phyloP scores from a whole-genome alignment of 768 basidiomycete species.

The Collybia mongolica region DNA sequence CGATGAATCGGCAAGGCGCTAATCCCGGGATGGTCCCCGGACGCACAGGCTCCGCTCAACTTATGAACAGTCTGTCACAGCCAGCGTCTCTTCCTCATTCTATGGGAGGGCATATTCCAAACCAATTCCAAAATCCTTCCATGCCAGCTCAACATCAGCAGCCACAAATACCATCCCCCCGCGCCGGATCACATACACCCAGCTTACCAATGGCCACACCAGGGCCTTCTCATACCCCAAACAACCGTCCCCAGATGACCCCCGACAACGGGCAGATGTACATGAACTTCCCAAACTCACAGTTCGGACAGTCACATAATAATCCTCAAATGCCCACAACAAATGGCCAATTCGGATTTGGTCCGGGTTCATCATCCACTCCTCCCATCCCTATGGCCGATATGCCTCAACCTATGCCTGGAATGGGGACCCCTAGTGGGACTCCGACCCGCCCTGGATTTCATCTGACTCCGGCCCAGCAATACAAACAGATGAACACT shows the following conservation, averaged over 20 bases:
- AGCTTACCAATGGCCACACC: slow-evolving; percentile 36
- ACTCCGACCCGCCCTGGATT: slow-evolving; percentile 42
- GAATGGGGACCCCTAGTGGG: slow-evolving; percentile 34
- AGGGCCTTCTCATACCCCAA: slow-evolving; percentile 36
- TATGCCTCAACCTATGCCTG: slow-evolving; percentile 39
- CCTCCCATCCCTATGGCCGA: slow-evolving; percentile 50
- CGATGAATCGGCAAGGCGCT: slow-evolving; percentile 36
- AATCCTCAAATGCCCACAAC: slow-evolving; percentile 30
- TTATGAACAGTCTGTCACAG: slow-evolving; percentile 47
- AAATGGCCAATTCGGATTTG: slow-evolving; percentile 37
- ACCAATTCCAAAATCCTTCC: slow-evolving; percentile 35
- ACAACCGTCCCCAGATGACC: slow-evolving; percentile 41
- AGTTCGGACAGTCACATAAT: slow-evolving; percentile 28
- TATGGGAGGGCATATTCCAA: slow-evolving; percentile 30
- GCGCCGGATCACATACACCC: slow-evolving; percentile 39
- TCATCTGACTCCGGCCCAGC: slow-evolving; percentile 62
- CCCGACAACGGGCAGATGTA: slow-evolving; percentile 42
- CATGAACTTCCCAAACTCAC: slow-evolving; percentile 37
- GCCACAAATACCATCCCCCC: slow-evolving; percentile 38
- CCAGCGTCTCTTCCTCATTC: slow-evolving; percentile 31
- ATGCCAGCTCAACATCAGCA: slow-evolving; percentile 38
- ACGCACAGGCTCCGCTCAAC: slow-evolving; percentile 43
- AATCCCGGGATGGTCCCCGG: slow-evolving; percentile 40
- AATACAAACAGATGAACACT: slow-evolving; percentile 53
- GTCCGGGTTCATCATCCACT: slow-evolving; percentile 39